These are phyloP conservation scores for Lepiota brunneoincarnata DNA, from an alignment of 768 basidiomycete species.

Conservation along the genomic window DNA sequence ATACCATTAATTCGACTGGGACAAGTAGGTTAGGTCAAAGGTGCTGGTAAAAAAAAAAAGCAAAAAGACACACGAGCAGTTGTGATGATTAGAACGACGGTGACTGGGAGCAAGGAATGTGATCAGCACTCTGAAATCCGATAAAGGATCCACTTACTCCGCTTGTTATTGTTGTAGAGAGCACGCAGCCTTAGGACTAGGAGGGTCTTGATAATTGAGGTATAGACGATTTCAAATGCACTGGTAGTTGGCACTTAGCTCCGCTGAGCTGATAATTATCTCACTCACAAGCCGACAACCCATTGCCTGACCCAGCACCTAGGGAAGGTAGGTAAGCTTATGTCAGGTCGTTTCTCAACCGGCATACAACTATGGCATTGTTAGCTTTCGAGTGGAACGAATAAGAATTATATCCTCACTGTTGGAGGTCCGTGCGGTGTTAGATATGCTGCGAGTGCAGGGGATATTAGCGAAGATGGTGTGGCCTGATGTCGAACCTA, in stretches of 20 bases:
- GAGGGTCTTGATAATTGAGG: slow-evolving; percentile 5
- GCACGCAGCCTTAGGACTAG: slow-evolving; percentile 4
- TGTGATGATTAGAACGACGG: background rate
- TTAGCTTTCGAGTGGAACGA: background rate
- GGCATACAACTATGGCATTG: background rate
- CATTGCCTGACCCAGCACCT: slow-evolving; percentile 5
- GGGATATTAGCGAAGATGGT: background rate
- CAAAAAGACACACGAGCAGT: background rate
- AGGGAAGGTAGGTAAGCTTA: background rate
- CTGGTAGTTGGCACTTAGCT: background rate
- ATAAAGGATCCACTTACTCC: background rate
- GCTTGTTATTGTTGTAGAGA: background rate
- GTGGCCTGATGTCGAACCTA: background rate
- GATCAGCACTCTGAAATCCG: background rate
- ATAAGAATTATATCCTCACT: background rate
- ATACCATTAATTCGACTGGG: slow-evolving; percentile 4
- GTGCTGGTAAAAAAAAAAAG: background rate
- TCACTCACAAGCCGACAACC: slow-evolving; percentile 4
- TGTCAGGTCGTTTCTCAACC: background rate
- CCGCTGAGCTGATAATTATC: background rate
- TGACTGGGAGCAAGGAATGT: background rate
- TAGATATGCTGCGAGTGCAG: background rate
- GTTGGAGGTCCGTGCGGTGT: background rate
- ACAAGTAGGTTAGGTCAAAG: background rate
- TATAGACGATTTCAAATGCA: slow-evolving; percentile 3